phyloP scores from a whole-genome alignment of 768 basidiomycete species.

The Termitomyces sp. region DNA sequence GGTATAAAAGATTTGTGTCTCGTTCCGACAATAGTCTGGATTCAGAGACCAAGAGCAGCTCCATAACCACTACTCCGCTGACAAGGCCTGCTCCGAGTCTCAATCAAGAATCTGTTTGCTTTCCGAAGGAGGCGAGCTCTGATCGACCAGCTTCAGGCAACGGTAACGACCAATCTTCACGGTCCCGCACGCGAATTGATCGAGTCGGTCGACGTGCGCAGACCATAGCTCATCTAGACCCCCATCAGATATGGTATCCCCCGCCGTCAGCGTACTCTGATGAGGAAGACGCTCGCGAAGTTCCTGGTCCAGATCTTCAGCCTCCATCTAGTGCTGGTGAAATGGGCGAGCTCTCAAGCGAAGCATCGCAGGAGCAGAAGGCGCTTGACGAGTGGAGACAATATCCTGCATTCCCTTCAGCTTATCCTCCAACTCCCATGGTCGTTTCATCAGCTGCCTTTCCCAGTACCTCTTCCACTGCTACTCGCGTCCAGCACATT shows the following conservation, averaged over 20 bases:
- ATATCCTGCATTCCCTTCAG: slow-evolving; percentile 74
- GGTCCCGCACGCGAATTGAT: slow-evolving; percentile 3
- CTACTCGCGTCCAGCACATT: neutral
- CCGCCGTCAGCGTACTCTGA: slow-evolving; percentile 43
- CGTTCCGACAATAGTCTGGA: slow-evolving; percentile 12
- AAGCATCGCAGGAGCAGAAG: slow-evolving; percentile 18
- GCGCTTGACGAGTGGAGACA: slow-evolving; percentile 64
- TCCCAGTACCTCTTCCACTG: slow-evolving; percentile 1
- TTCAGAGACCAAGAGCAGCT: slow-evolving; percentile 16
- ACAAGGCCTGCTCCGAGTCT: neutral
- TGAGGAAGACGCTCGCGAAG: slow-evolving; percentile 25
- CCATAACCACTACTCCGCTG: neutral
- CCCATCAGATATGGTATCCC: slow-evolving; percentile 58
- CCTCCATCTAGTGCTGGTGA: neutral
- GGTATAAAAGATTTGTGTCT: slow-evolving; percentile 30
- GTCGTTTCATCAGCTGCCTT: slow-evolving; percentile 29
- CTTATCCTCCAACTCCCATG: slow-evolving; percentile 72
- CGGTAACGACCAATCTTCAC: neutral
- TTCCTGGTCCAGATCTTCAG: neutral
- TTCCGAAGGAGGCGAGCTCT: slow-evolving; percentile 11
- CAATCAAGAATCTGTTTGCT: slow-evolving; percentile 1
- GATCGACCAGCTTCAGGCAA: neutral
- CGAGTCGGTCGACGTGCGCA: slow-evolving; percentile 10
- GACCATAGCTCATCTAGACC: neutral
- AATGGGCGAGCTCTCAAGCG: neutral